Evolutionary conservation across 106 monocot genomes (phyloP).

Genomic region (Allium fistulosum): DNA sequence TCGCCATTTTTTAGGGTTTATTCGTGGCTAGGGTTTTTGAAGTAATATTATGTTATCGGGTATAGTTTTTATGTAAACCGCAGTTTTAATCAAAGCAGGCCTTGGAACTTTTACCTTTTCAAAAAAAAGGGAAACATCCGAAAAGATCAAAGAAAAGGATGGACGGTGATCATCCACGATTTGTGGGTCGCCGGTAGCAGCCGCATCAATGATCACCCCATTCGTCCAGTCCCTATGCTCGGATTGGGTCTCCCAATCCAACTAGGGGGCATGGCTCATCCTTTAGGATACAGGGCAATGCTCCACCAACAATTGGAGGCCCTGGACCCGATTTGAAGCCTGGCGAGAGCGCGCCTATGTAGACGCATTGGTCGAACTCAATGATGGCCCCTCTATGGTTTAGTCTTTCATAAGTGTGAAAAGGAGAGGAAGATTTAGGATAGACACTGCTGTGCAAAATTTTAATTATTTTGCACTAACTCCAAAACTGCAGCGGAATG

Average conservation of each 20-base stretch:
- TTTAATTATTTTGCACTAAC: no score
- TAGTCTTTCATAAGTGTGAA: slow-evolving; percentile 37
- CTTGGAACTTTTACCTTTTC: no score
- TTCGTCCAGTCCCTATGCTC: slow-evolving; percentile 74
- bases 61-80: no score
- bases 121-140: background rate
- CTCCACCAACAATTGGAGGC: slow-evolving; percentile 52
- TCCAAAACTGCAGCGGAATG: no score
- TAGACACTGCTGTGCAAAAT: no score
- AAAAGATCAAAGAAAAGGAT: slow-evolving; percentile 64
- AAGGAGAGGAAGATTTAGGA: slow-evolving; percentile 53
- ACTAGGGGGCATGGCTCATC: slow-evolving; percentile 88
- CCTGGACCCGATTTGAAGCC: slow-evolving; percentile 76
- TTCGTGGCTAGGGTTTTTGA: no score
- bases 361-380: slow-evolving; percentile 56
- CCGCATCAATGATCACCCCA: slow-evolving; percentile 82
- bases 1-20: no score
- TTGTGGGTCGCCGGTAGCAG: slow-evolving; percentile 81
- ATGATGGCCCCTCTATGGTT: slow-evolving; percentile 26
- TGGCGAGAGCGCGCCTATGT: slow-evolving; percentile 62
- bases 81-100: no score
- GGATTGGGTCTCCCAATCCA: slow-evolving; percentile 59
- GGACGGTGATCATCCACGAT: slow-evolving; percentile 89
- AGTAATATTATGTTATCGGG: no score
- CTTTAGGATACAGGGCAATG: slow-evolving; percentile 27